Conservation (phyloP, 2,329 filamentous ascomycete species). For the Colletotrichum neosansevieriae region DNA sequence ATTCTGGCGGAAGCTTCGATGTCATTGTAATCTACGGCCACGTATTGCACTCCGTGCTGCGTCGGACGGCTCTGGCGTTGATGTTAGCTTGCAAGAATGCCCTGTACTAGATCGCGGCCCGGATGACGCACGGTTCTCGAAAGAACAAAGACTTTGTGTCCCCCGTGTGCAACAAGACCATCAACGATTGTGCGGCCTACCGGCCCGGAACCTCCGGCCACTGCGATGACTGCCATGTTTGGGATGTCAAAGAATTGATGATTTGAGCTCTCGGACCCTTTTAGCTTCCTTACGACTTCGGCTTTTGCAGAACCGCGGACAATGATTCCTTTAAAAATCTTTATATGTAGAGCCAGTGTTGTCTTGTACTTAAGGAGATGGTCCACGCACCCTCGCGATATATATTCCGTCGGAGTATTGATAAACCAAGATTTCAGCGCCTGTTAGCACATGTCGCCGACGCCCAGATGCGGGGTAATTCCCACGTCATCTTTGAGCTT, state of each 20-base stretch:
- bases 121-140: conserved; percentile 50
- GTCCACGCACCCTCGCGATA: neutral
- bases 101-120: rapidly evolving
- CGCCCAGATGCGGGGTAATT: too few species aligned
- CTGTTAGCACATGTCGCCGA: too few species aligned
- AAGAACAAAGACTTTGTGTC: conserved; percentile 55
- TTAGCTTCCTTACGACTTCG: too few species aligned
- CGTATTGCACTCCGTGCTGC: conserved; percentile 20
- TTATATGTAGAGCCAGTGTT: too few species aligned
- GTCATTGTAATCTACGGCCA: conserved; percentile 47
- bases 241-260: neutral
- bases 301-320: too few species aligned
- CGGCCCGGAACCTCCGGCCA: conserved; percentile 60
- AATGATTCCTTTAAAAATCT: too few species aligned
- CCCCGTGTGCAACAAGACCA: conserved; percentile 48
- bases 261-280: neutral
- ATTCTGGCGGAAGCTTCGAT: conserved; percentile 40
- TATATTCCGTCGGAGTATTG: neutral
- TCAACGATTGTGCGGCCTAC: conserved; percentile 63
- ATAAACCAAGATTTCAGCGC: too few species aligned
- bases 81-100: neutral
- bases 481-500: too few species aligned
- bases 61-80: neutral
- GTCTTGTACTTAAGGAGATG: too few species aligned
- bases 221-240: conserved; percentile 50